Conservation (phyloP, 1,284 basidiomycete genomes). For the Sphagnurus paluster region DNA sequence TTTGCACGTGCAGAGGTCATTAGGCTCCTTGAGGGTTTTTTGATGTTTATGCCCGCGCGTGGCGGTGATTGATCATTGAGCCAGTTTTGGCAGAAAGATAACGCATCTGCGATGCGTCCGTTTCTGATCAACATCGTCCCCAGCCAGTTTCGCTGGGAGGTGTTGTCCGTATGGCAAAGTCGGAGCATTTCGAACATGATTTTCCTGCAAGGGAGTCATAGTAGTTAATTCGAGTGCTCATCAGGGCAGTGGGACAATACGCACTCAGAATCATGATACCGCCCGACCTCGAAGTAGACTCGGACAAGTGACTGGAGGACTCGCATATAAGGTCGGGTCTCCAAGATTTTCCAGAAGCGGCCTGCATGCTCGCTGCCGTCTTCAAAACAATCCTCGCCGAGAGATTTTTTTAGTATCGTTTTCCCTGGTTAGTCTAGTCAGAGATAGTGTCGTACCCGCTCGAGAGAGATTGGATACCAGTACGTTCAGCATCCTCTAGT, state of each 20-base stretch:
- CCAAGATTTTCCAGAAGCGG: constrained; percentile 37
- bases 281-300: constrained; percentile 31
- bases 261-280: constrained; percentile 37
- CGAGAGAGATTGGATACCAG: no score
- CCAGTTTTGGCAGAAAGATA: constrained; percentile 41
- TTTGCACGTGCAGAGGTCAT: constrained; percentile 21
- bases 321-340: constrained; percentile 47
- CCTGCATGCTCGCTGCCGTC: constrained; percentile 32
- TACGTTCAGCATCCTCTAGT: constrained; percentile 8
- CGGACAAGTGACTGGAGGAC: constrained; percentile 38
- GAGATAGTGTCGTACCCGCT: neutral
- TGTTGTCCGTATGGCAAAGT: constrained; percentile 30
- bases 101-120: constrained; percentile 28
- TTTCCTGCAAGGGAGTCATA: constrained; percentile 23
- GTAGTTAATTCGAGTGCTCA: neutral
- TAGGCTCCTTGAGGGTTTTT: constrained; percentile 19
- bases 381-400: constrained; percentile 39
- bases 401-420: constrained; percentile 23
- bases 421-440: constrained; percentile 25
- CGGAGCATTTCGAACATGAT: constrained; percentile 38
- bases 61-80: constrained; percentile 35
- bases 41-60: constrained; percentile 24
- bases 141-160: constrained; percentile 25
- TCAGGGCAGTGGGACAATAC: constrained; percentile 15
- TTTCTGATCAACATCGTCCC: constrained; percentile 27